Base-by-base conservation (phyloP, 192 early-diverging fungal genomes). In the Coemansia sp. region DNA sequence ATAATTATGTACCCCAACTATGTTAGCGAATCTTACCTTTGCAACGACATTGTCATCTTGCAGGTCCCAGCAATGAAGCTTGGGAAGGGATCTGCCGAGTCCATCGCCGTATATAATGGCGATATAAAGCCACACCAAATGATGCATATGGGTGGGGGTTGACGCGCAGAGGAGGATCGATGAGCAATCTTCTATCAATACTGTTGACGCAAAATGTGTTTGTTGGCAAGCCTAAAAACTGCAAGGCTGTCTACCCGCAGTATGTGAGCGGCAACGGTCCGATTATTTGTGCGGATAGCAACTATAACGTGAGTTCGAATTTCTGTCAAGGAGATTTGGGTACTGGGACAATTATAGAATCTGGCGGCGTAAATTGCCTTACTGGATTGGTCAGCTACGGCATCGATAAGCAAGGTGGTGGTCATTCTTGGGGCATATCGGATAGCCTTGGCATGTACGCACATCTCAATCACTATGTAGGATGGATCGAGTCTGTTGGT, bases 401-500 rank as follows among this genome's bases (percentile, higher is more conserved):
- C 15, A 64, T 64, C 15, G 60, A 74, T 55, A 55, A 31, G 20
- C 36, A 58, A n/a, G n/a, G n/a, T 9, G 63, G 60, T 6, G 62
- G 67, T 14, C 42, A 63, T 8, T 74, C 77, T 1, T 80, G 77
- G 19, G 77, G 77, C 10, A 71, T 74, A 42, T 42, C 61, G 4
- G 72, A 62, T 25, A 74, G 77, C 60, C 74, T 80, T 74, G 77
- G 77, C 40, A 64, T 79, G 25, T 79, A 79, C n/a, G n/a, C n/a
- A n/a, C n/a, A n/a, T n/a, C n/a, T n/a, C n/a, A n/a, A n/a, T n/a
- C n/a, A n/a, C n/a, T n/a, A n/a, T n/a, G n/a, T n/a, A n/a, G n/a
- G n/a, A n/a, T n/a, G n/a, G n/a, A n/a, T n/a, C n/a, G n/a, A n/a
- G n/a, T n/a, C n/a, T n/a, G n/a, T n/a, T n/a, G n/a, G n/a, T n/a